A percentile compares a stretch with the other conserved stretches of the same genome.
phyloP scores from a whole-genome alignment of 345 rosid genomes.

The Eutrema heterophyllum region DNA sequence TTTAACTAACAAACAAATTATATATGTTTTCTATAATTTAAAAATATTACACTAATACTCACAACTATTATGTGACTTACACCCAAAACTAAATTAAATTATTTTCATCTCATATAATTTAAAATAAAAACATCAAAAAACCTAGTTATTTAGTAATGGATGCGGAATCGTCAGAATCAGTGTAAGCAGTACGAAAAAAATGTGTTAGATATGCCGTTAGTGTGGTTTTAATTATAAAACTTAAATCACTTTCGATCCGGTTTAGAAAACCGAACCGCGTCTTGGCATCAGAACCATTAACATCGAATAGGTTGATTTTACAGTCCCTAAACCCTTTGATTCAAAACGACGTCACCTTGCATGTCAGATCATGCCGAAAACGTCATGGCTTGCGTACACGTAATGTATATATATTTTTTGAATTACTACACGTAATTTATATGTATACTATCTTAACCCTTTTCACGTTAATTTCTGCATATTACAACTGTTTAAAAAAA shows the following conservation, averaged over 20 bases:
- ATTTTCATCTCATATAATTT: too few relatives aligned
- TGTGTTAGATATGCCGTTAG: neutral
- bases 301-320: neutral
- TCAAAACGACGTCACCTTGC: neutral
- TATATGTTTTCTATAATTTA: too few relatives aligned
- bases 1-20: too few relatives aligned
- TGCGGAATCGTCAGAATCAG: neutral
- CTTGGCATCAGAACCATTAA: constrained; percentile 17
- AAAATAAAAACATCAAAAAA: too few relatives aligned
- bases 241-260: constrained; percentile 1
- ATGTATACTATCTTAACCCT: neutral
- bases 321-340: neutral
- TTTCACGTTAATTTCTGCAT: neutral
- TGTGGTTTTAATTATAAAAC: neutral
- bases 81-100: too few relatives aligned
- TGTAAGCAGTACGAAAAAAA: too few relatives aligned
- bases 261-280: constrained; percentile 23
- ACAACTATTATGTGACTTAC: too few relatives aligned
- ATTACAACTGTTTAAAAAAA: neutral
- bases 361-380: constrained; percentile 1
- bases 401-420: neutral
- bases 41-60: too few relatives aligned
- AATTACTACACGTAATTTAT: neutral
- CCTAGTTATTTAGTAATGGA: neutral
- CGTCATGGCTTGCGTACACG: constrained; percentile 30